These are phyloP conservation scores for Flueggea neowawraea DNA, from an alignment of 441 rosid genomes.

Conservation along the genomic window DNA sequence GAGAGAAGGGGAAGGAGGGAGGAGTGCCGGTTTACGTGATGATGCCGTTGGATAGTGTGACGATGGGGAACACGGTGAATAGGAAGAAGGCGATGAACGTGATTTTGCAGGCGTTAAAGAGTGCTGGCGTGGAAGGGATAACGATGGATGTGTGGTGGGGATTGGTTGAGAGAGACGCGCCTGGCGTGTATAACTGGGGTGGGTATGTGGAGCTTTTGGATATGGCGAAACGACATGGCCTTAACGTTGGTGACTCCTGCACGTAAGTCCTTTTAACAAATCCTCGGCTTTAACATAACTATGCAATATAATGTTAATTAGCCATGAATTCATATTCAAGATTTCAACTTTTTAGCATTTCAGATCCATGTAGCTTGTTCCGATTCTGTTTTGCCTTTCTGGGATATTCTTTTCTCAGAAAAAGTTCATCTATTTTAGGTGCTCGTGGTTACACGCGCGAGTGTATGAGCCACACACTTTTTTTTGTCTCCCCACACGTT, in stretches of 20 bases:
- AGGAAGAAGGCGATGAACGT: conserved; percentile 90
- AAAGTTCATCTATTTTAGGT: no score
- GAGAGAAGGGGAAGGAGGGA: conserved; percentile 22
- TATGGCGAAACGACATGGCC: conserved; percentile 85
- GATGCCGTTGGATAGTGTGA: conserved; percentile 98
- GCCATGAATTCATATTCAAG: no score
- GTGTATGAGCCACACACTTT: no score
- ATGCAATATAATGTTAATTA: no score
- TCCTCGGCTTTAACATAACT: background rate
- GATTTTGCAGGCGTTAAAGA: conserved; percentile 85
- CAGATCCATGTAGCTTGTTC: no score
- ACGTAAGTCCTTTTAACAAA: conserved; percentile 32
- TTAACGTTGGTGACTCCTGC: conserved; percentile 95
- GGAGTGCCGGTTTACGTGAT: conserved; percentile 94
- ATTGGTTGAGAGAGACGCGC: conserved; percentile 81
- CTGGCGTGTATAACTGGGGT: conserved; percentile 88
- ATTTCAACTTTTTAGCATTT: no score
- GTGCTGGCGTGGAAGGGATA: conserved; percentile 92
- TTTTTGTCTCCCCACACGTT: no score
- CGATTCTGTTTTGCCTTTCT: no score
- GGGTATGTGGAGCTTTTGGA: conserved; percentile 78
- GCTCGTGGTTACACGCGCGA: no score
- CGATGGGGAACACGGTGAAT: conserved; percentile 64
- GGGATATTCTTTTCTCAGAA: no score
- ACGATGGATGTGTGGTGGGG: conserved; percentile 99